Conservation (phyloP, 2,329 filamentous ascomycete species). For the Rugonectria rugulosa region DNA sequence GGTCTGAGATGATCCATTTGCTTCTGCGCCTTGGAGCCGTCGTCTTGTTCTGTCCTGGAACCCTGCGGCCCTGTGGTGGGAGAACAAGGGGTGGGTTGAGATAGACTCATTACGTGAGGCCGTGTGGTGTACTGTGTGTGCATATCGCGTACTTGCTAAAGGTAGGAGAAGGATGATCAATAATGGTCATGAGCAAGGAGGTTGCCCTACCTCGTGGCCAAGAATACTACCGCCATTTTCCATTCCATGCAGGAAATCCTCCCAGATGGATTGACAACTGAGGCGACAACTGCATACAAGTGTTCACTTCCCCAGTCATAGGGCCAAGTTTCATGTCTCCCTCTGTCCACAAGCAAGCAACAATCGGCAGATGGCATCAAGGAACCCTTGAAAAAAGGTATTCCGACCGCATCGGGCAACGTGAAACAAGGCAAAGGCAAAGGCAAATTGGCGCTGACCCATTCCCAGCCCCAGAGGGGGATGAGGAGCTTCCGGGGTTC, state of each 20-base stretch:
- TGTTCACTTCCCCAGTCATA: neutral
- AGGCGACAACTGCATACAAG: neutral
- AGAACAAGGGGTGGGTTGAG: too few species aligned
- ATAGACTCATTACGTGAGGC: neutral
- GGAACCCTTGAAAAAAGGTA: constrained; percentile 3
- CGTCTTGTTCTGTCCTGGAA: too few species aligned
- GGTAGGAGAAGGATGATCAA: too few species aligned
- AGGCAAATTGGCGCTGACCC: neutral
- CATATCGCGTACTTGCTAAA: too few species aligned
- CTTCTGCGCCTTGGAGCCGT: neutral
- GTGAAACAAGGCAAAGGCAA: constrained; percentile 30
- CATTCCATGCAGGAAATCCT: neutral
- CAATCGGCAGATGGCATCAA: constrained; percentile 20
- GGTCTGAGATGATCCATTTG: neutral
- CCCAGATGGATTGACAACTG: neutral
- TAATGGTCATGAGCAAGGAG: neutral
- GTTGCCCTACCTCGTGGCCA: too few species aligned
- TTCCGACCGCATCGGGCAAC: constrained; percentile 29
- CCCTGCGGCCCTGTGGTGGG: too few species aligned
- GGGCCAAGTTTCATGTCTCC: neutral
- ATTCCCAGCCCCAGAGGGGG: constrained; percentile 5
- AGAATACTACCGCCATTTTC: too few species aligned
- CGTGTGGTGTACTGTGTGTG: too few species aligned
- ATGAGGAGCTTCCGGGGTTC: too few species aligned
- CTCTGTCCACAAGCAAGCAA: constrained; percentile 10